Percentiles rank a stretch among this genome's conserved stretches.
phyloP scores from a whole-genome alignment of 2,329 filamentous ascomycete species.

The Macrophomina pseudophaseolina region DNA sequence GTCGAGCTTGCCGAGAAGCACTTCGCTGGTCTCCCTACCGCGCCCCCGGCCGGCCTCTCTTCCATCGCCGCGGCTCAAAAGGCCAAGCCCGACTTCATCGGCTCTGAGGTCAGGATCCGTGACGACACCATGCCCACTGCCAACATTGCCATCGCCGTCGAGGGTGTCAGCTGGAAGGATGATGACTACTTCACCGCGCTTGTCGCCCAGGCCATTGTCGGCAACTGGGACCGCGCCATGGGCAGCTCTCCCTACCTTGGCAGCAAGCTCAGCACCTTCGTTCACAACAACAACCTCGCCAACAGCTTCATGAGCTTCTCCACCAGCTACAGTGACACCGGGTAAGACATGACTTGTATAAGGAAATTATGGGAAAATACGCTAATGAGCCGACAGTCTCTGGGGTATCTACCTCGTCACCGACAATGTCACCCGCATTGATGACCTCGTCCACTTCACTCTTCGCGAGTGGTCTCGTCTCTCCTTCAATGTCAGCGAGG shows the following conservation, averaged over 20 bases:
- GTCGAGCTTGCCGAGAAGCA: slow-evolving; percentile 97
- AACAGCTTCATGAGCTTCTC: slow-evolving; percentile 99
- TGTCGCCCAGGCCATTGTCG: slow-evolving; percentile 96
- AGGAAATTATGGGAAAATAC: neutral
- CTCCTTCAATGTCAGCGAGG: slow-evolving; percentile 82
- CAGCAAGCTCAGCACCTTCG: slow-evolving; percentile 94
- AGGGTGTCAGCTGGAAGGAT: slow-evolving; percentile 99
- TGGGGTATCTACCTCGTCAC: slow-evolving; percentile 99
- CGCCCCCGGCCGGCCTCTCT: slow-evolving; percentile 75
- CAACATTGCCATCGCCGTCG: slow-evolving; percentile 97
- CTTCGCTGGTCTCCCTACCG: slow-evolving; percentile 79
- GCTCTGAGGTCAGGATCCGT: slow-evolving; percentile 92
- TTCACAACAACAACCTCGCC: slow-evolving; percentile 92
- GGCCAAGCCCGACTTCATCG: slow-evolving; percentile 91
- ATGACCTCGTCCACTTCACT: slow-evolving; percentile 97
- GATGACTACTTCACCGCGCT: slow-evolving; percentile 99
- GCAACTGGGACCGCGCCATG: slow-evolving; percentile 99
- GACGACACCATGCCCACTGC: slow-evolving; percentile 96
- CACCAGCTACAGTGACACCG: slow-evolving; percentile 98
- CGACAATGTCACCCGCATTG: slow-evolving; percentile 83
- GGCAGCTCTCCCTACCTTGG: slow-evolving; percentile 96
- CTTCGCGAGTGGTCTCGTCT: slow-evolving; percentile 98
- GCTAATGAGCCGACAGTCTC: slow-evolving; percentile 64
- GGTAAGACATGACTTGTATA: slow-evolving; percentile 63
- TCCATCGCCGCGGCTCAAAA: slow-evolving; percentile 76